phyloP scores from a whole-genome alignment of 139 green algal genomes.

The Volvox africanus region DNA sequence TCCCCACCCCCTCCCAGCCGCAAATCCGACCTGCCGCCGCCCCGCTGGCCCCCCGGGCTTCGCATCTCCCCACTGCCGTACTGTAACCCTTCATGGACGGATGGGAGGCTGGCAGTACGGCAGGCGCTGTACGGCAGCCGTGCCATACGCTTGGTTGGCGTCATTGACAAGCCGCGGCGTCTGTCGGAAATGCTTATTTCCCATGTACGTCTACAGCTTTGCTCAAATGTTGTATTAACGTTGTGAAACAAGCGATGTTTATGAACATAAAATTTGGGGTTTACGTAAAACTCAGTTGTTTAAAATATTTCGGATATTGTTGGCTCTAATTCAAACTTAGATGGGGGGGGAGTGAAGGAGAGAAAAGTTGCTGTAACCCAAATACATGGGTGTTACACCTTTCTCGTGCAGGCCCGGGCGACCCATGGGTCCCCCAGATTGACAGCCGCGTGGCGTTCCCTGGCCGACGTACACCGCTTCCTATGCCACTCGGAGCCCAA shows the following conservation, averaged over 20 bases:
- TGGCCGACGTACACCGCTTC: slow-evolving; percentile 31
- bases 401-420: background rate
- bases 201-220: background rate
- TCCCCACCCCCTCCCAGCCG: background rate
- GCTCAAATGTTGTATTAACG: no score
- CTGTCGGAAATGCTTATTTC: background rate
- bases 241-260: no score
- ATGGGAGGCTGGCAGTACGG: background rate
- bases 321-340: no score
- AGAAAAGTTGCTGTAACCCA: no score
- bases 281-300: no score
- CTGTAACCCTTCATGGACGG: background rate
- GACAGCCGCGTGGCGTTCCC: slow-evolving; percentile 22
- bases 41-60: slow-evolving; percentile 11
- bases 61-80: background rate
- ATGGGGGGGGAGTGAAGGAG: no score
- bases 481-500: slow-evolving; percentile 21
- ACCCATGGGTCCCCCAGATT: background rate
- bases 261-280: no score
- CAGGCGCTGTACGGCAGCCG: slow-evolving; percentile 3
- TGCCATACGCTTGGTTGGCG: background rate
- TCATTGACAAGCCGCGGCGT: background rate
- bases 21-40: slow-evolving; percentile 7
- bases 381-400: background rate
- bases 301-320: no score